Conservation (phyloP, 176 grass and related monocot species). For the Juncus effusus region DNA sequence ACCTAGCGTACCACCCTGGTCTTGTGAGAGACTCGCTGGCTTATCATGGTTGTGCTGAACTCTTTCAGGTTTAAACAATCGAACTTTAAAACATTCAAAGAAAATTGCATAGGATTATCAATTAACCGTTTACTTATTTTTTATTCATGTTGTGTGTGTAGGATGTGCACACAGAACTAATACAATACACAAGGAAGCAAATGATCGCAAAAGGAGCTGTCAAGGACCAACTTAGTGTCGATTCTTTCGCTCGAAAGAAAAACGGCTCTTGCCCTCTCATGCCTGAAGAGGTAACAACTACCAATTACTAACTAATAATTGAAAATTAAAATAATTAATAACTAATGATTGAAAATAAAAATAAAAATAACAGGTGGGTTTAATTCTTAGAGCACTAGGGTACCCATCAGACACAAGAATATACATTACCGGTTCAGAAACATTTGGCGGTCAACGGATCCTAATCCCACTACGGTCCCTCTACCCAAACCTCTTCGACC, state of each 20-base stretch:
- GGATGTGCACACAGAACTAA: slow-evolving; percentile 94
- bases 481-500: slow-evolving; percentile 84
- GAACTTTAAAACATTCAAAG: slow-evolving; percentile 10
- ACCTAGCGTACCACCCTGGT: slow-evolving; percentile 84
- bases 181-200: slow-evolving; percentile 91
- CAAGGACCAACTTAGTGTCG: slow-evolving; percentile 66
- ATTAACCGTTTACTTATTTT: background rate
- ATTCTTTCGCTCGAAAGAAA: slow-evolving; percentile 81
- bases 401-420: slow-evolving; percentile 87
- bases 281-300: slow-evolving; percentile 77
- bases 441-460: slow-evolving; percentile 87
- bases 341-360: no score
- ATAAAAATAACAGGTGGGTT: slow-evolving; percentile 50
- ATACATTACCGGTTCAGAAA: slow-evolving; percentile 92
- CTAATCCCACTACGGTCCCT: slow-evolving; percentile 84
- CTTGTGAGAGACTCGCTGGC: slow-evolving; percentile 87
- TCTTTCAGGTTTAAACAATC: slow-evolving; percentile 69
- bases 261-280: slow-evolving; percentile 89
- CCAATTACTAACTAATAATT: no score
- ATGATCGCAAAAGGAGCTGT: slow-evolving; percentile 72
- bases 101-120: background rate
- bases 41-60: slow-evolving; percentile 99
- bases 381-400: slow-evolving; percentile 87
- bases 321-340: no score
- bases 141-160: slow-evolving; percentile 31